Percentiles rank a stretch among this genome's conserved stretches.
Conservation (phyloP, 805 yeast genomes). For the Zygosaccharomyces rouxii region DNA sequence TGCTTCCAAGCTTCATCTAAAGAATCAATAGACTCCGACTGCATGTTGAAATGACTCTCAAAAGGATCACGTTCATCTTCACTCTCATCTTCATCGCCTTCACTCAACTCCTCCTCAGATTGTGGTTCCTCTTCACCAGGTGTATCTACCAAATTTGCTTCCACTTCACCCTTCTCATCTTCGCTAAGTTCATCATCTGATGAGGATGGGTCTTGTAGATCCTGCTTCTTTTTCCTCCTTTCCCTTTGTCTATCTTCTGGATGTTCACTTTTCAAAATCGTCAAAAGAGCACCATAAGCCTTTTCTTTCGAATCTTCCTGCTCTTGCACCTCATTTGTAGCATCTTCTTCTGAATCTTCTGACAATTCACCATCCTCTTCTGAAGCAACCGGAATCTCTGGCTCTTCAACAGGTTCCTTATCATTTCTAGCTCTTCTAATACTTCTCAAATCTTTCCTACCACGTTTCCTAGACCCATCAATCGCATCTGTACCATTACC, state of each 20-base stretch:
- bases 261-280: conserved; percentile 52
- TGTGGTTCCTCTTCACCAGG: conserved; percentile 13
- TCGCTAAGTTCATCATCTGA: conserved; percentile 27
- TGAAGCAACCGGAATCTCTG: conserved; percentile 20
- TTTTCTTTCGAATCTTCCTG: conserved; percentile 35
- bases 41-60: conserved; percentile 64
- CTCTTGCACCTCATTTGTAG: conserved; percentile 15
- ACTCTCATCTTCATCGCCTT: conserved; percentile 34
- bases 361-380: conserved; percentile 14
- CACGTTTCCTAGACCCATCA: conserved; percentile 37
- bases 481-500: conserved; percentile 4
- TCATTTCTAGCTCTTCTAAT: conserved; percentile 47
- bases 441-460: conserved; percentile 58
- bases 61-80: conserved; percentile 63
- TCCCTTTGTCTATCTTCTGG: conserved; percentile 20
- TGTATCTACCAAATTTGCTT: conserved; percentile 21
- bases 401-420: conserved; percentile 31
- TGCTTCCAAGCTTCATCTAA: conserved; percentile 35
- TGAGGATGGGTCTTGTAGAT: conserved; percentile 10
- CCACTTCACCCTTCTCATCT: conserved; percentile 25
- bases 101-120: conserved; percentile 33
- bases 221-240: conserved; percentile 11
- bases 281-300: conserved; percentile 65
- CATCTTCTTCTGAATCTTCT: conserved; percentile 16
- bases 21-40: conserved; percentile 38